Conservation (phyloP, 2,329 filamentous ascomycete genomes). For the Endocalyx cinctus region DNA sequence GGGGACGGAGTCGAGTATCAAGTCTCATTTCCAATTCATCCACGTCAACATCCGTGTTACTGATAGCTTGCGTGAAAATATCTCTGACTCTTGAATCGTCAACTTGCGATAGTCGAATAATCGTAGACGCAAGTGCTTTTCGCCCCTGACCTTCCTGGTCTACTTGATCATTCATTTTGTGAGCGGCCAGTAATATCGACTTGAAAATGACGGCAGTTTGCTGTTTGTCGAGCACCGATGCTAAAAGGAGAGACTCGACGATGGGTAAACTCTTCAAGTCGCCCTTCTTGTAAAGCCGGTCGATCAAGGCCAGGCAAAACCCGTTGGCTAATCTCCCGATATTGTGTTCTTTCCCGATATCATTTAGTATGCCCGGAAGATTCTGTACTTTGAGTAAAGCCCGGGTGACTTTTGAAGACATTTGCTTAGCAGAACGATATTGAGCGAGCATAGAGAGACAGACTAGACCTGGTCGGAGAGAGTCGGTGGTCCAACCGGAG, state of each 20-base stretch:
- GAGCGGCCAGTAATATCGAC: constrained; percentile 56
- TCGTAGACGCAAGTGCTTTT: constrained; percentile 58
- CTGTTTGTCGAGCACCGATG: constrained; percentile 56
- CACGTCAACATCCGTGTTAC: constrained; percentile 66
- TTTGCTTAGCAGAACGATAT: constrained; percentile 64
- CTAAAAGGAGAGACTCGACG: constrained; percentile 58
- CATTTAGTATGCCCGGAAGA: constrained; percentile 54
- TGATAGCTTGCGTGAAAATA: constrained; percentile 63
- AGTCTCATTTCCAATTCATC: constrained; percentile 71
- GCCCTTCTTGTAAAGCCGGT: constrained; percentile 56
- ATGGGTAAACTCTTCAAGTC: constrained; percentile 52
- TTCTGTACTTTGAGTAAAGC: constrained; percentile 60
- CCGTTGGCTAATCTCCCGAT: constrained; percentile 70
- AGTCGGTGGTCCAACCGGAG: constrained; percentile 70
- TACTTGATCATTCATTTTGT: constrained; percentile 50
- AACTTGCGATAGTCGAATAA: constrained; percentile 62
- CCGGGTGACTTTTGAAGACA: constrained; percentile 67
- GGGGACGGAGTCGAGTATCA: constrained; percentile 62
- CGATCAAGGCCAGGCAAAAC: constrained; percentile 61
- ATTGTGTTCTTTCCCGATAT: constrained; percentile 60
- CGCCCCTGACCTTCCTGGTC: constrained; percentile 53
- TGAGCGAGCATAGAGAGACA: constrained; percentile 80
- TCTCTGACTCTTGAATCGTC: constrained; percentile 50
- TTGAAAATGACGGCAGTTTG: constrained; percentile 64
- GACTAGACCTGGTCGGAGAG: constrained; percentile 66